Evolutionary conservation across 257 asterid genomes (phyloP).

Genomic region (Leptodermis oblonga): DNA sequence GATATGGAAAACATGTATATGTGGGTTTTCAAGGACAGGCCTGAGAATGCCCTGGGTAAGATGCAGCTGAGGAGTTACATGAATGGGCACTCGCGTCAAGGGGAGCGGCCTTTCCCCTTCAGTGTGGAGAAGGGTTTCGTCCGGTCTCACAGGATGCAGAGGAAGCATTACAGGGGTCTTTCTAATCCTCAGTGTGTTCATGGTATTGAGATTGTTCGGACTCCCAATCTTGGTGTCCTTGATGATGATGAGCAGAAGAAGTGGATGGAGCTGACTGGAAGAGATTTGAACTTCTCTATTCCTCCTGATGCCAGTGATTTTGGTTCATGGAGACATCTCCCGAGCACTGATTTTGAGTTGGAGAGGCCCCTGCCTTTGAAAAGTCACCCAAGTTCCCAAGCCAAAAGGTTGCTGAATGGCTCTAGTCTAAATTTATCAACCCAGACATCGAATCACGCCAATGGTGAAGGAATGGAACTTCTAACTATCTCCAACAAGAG

Average conservation of each 20-base stretch:
- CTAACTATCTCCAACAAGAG: constrained; percentile 33
- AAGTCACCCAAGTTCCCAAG: constrained; percentile 19
- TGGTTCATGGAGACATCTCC: constrained; percentile 43
- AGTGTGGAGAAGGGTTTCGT: constrained; percentile 44
- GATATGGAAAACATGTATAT: constrained; percentile 54
- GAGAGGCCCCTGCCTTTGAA: constrained; percentile 30
- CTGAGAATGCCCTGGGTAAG: constrained; percentile 50
- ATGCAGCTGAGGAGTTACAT: constrained; percentile 50
- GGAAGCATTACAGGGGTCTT: constrained; percentile 46
- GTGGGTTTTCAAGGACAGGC: constrained; percentile 55
- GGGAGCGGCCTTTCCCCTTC: constrained; percentile 44
- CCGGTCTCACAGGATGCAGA: constrained; percentile 45
- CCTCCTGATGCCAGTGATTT: constrained; percentile 47
- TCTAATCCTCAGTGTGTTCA: constrained; percentile 51
- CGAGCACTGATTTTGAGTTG: constrained; percentile 37
- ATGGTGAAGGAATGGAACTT: constrained; percentile 40
- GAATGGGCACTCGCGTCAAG: constrained; percentile 52
- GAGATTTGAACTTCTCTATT: constrained; percentile 39
- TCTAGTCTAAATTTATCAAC: constrained; percentile 38
- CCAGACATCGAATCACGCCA: constrained; percentile 20
- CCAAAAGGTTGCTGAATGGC: constrained; percentile 33
- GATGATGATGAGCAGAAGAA: constrained; percentile 46
- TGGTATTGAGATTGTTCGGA: constrained; percentile 44
- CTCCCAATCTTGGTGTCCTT: constrained; percentile 35
- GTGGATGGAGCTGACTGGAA: constrained; percentile 48